phyloP scores from a whole-genome alignment of 148 eudicot species.

The Camellia granthamiana region DNA sequence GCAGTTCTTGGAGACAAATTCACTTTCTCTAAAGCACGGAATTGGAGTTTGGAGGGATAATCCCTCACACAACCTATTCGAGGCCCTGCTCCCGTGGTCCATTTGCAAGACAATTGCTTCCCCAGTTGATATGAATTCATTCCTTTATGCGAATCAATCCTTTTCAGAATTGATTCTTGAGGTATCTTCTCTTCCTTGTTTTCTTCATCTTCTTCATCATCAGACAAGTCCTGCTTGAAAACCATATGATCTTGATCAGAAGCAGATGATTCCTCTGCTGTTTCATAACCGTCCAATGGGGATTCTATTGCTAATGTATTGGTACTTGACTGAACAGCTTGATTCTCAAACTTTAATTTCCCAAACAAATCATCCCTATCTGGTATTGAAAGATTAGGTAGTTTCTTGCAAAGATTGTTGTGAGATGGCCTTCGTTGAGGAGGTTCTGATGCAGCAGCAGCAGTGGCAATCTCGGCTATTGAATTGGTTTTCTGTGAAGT shows the following conservation, averaged over 20 bases:
- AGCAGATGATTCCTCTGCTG: constrained; percentile 27
- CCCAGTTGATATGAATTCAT: constrained; percentile 80
- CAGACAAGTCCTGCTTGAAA: constrained; percentile 16
- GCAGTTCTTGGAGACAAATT: constrained; percentile 60
- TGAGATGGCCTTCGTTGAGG: constrained; percentile 21
- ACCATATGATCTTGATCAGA: constrained; percentile 22
- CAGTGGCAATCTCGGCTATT: constrained; percentile 19
- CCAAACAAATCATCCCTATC: constrained; percentile 36
- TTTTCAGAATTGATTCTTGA: constrained; percentile 37
- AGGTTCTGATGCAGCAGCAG: constrained; percentile 11
- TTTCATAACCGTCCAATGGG: constrained; percentile 29
- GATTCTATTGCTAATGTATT: neutral
- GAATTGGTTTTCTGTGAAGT: constrained; percentile 16
- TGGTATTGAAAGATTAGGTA: constrained; percentile 55
- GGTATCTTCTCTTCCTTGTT: constrained; percentile 44
- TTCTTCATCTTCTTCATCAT: constrained; percentile 28
- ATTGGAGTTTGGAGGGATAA: constrained; percentile 76
- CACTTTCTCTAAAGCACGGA: constrained; percentile 64
- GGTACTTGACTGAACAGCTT: constrained; percentile 3
- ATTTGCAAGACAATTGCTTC: constrained; percentile 74
- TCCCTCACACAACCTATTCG: constrained; percentile 89
- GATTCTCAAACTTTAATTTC: constrained; percentile 35
- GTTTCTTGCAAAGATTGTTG: constrained; percentile 24
- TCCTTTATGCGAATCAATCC: constrained; percentile 77
- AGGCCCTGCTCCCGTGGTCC: constrained; percentile 97